phyloP scores from a whole-genome alignment of 768 basidiomycete genomes.

The Macrolepiota dolichaula region DNA sequence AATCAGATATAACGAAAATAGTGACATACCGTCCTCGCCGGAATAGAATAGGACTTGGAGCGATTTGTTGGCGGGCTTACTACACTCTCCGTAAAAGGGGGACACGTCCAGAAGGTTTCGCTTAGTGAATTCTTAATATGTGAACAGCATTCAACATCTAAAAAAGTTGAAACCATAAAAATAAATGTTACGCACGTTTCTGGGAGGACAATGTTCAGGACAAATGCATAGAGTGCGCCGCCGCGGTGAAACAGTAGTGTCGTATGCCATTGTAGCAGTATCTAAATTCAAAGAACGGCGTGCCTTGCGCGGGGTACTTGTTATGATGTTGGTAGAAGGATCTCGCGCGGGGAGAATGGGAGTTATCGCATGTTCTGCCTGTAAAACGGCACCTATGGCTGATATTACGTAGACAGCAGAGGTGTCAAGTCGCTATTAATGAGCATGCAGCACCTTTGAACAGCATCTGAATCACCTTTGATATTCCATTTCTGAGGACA shows the following conservation, averaged over 20 bases:
- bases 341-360: not conserved
- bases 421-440: not conserved
- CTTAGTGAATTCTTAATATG: not conserved
- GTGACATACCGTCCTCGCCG: not conserved
- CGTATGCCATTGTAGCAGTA: not conserved
- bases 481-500: not conserved
- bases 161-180: not conserved
- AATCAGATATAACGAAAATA: not conserved
- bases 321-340: not conserved
- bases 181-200: not conserved
- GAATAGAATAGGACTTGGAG: not conserved
- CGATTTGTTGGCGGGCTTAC: not conserved
- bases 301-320: not conserved
- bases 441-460: not conserved
- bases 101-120: not conserved
- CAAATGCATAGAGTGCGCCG: not conserved
- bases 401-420: not conserved
- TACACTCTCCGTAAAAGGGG: not conserved
- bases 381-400: not conserved
- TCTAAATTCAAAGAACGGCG: not conserved
- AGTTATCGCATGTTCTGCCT: not conserved
- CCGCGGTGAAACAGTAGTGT: not conserved
- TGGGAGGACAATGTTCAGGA: slow-evolving; percentile 5
- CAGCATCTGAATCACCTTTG: not conserved
- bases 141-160: not conserved